Evolutionary conservation across 2,329 filamentous ascomycete species (phyloP).

Genomic region (Corinectria fuckeliana): DNA sequence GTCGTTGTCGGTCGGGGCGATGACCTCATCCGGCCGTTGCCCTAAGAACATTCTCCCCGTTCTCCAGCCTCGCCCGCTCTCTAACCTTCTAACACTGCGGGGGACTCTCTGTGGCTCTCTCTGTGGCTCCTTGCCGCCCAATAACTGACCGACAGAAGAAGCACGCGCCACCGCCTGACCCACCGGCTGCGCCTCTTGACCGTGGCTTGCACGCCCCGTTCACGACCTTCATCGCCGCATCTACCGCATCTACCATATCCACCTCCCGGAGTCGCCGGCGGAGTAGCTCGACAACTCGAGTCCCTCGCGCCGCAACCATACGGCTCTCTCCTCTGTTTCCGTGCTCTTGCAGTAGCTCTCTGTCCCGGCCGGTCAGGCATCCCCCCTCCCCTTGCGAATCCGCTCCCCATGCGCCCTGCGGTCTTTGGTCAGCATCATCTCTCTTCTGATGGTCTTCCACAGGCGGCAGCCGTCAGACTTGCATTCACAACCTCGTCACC

Average conservation of each 20-base stretch:
- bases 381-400: too few species aligned
- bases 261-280: constrained; percentile 38
- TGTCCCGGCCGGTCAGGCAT: constrained; percentile 6
- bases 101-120: constrained; percentile 17
- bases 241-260: constrained; percentile 15
- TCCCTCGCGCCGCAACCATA: constrained; percentile 33
- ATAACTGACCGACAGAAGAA: constrained; percentile 24
- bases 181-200: constrained; percentile 41
- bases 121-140: constrained; percentile 28
- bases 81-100: constrained; percentile 21
- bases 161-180: constrained; percentile 32
- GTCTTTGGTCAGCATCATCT: constrained; percentile 11
- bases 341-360: constrained; percentile 32
- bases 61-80: constrained; percentile 28
- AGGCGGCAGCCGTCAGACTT: constrained; percentile 10
- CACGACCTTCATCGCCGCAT: constrained; percentile 14
- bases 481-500: not conserved
- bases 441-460: not conserved
- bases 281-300: constrained; percentile 28
- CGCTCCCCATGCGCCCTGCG: too few species aligned
- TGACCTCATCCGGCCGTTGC: constrained; percentile 29
- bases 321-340: constrained; percentile 30
- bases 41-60: constrained; percentile 3
- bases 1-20: not conserved
- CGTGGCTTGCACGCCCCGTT: constrained; percentile 36